Evolutionary conservation across 140 eudicot species (phyloP).

Genomic region (Bidens hawaiensis): DNA sequence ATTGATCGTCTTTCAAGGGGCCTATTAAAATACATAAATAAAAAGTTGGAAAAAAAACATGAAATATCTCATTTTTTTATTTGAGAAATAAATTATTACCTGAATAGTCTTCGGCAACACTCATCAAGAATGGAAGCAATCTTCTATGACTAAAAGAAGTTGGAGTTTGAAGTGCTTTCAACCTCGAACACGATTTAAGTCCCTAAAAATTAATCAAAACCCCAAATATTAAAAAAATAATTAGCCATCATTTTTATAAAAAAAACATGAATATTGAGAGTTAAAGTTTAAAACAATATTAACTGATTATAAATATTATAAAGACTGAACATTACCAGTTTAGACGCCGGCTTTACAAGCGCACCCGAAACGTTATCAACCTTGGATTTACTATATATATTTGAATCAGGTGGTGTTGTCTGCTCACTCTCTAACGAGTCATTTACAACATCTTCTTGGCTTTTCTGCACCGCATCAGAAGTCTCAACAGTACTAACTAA

Average conservation of each 20-base stretch:
- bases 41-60: background rate
- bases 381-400: slow-evolving; percentile 20
- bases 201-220: slow-evolving; percentile 27
- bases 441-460: slow-evolving; percentile 18
- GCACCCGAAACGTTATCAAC: background rate
- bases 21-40: slow-evolving; percentile 27
- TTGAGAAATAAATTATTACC: slow-evolving; percentile 14
- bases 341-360: slow-evolving; percentile 14
- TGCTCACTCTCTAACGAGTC: slow-evolving; percentile 27
- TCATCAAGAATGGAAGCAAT: slow-evolving; percentile 57
- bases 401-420: slow-evolving; percentile 63
- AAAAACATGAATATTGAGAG: background rate
- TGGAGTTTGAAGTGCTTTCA: slow-evolving; percentile 42
- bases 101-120: slow-evolving; percentile 33
- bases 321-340: slow-evolving; percentile 20
- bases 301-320: background rate
- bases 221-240: background rate
- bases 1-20: slow-evolving; percentile 9
- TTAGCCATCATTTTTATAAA: background rate
- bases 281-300: background rate
- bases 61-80: background rate
- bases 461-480: slow-evolving; percentile 15
- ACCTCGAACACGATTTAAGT: slow-evolving; percentile 47
- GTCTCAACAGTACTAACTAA: slow-evolving; percentile 5
- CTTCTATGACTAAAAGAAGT: slow-evolving; percentile 65